Evolutionary conservation across 2,329 filamentous ascomycete species (phyloP), one percentile per base, ranked within the genome.

Genomic region (Xylariaceae sp.): DNA sequence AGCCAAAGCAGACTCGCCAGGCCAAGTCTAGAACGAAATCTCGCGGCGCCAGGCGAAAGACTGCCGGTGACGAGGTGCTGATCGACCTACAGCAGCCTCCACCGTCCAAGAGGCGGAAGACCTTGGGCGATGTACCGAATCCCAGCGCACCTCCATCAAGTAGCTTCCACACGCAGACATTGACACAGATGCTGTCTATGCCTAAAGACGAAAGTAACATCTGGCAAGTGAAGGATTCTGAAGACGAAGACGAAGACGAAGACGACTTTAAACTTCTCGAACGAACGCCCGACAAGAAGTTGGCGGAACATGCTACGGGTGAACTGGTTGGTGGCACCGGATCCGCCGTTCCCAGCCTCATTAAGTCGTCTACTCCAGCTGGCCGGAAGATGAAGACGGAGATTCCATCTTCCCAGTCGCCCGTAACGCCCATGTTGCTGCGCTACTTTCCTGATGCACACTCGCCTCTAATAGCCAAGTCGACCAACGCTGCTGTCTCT

Each of bases 131-230:
- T 37, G 31, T 36, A 6, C 54, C 55, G 8, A 43, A 27, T 13
- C 36, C 41, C 9, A 47, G 32, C n/a, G n/a, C n/a, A n/a, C n/a
- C n/a, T 16, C 38, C 41, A 12, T 52, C 55, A 13, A 56, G 52
- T 37, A 60, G 50, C 43, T 57, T 57, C 35, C 57, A 60, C 23
- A 61, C 58, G 1, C 58, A 60, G 40, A 61, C 58, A 3, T 36
- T 59, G 15, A 59, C 56, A 5, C 56, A 59, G 34, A 35, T 56
- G 1, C 34, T 55, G 9, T 44, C 54, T 24, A 11, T 24, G 11
- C 21, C 21, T 11, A 11, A 6, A 6, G 11, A 24, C 21, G 7
- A 11, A 7, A 11, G 21, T 7, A 11, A 24, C 7, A 24, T 24
- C 11, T 24, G 6, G 7, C 7, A 24, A 11, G 11, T 24, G 7